A percentile compares a stretch with the other conserved stretches of the same genome.
These are phyloP conservation scores for Metarhizium rileyi DNA, from an alignment of 2,329 filamentous ascomycete genomes.

Conservation along the genomic window DNA sequence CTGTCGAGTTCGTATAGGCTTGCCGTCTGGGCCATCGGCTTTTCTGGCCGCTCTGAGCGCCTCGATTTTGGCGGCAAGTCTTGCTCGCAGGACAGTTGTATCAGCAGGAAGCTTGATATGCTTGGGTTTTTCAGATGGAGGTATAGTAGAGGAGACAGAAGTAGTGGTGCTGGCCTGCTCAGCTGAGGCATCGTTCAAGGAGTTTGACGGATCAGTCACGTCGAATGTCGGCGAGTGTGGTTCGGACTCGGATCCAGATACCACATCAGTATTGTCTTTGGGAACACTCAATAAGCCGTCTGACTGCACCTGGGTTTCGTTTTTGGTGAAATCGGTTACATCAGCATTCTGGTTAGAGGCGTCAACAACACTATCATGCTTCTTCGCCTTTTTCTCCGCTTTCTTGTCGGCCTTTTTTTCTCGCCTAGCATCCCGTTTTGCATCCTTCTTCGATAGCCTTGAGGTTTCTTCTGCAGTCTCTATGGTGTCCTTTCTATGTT, in stretches of 20 bases:
- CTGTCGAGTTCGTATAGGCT: constrained; percentile 69
- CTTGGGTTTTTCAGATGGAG: constrained; percentile 52
- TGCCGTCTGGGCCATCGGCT: constrained; percentile 73
- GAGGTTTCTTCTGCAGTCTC: constrained; percentile 37
- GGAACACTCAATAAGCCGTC: constrained; percentile 20
- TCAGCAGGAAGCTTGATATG: constrained; percentile 59
- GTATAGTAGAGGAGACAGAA: constrained; percentile 57
- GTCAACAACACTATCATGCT: constrained; percentile 12
- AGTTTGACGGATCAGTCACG: constrained; percentile 31
- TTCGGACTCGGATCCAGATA: constrained; percentile 43
- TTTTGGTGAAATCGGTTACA: not conserved
- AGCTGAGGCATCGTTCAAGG: constrained; percentile 25
- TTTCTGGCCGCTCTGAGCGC: constrained; percentile 77
- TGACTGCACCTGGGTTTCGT: constrained; percentile 12
- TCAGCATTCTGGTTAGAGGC: constrained; percentile 9
- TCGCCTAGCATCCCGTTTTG: constrained; percentile 40
- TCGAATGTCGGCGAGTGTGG: constrained; percentile 47
- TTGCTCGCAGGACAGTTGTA: constrained; percentile 64
- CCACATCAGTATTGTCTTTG: constrained; percentile 32
- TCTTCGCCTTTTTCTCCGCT: constrained; percentile 22
- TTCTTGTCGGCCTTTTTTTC: constrained; percentile 29
- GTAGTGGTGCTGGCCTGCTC: constrained; percentile 51
- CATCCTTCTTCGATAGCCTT: constrained; percentile 43
- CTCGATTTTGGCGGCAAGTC: constrained; percentile 75
- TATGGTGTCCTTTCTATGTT: constrained; percentile 14